phyloP scores from a whole-genome alignment of 306 rosid species.

The Ochetophila trinervis region DNA sequence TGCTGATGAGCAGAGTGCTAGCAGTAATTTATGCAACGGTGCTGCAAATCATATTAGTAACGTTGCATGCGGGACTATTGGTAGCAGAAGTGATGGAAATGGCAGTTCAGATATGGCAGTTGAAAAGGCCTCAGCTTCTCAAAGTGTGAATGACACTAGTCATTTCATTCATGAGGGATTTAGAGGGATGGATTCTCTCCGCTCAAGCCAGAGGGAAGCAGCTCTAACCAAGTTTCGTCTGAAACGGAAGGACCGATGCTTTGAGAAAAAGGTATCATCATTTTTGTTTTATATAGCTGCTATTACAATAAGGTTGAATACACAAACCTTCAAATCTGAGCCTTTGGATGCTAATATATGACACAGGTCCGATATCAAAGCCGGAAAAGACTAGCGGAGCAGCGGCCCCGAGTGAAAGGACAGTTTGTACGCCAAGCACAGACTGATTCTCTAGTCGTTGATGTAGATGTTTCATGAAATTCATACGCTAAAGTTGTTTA shows the following conservation, averaged over 20 bases:
- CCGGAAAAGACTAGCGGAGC: constrained; percentile 62
- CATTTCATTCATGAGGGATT: constrained; percentile 28
- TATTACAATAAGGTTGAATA: too few species aligned
- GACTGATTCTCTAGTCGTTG: constrained; percentile 25
- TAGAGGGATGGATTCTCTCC: constrained; percentile 35
- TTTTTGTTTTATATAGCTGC: too few species aligned
- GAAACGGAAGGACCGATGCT: constrained; percentile 73
- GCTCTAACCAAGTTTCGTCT: constrained; percentile 61
- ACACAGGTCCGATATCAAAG: constrained; percentile 62
- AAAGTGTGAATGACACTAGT: constrained; percentile 28
- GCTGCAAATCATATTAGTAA: constrained; percentile 24
- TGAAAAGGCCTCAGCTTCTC: constrained; percentile 28
- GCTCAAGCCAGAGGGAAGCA: constrained; percentile 63
- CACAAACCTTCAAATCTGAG: not conserved
- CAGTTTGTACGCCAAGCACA: constrained; percentile 57
- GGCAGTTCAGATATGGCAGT: constrained; percentile 22
- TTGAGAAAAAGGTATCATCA: constrained; percentile 57
- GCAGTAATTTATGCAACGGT: constrained; percentile 33
- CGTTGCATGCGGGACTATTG: constrained; percentile 35
- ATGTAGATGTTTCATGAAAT: constrained; percentile 33
- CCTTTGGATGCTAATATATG: not conserved
- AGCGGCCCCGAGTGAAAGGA: constrained; percentile 71
- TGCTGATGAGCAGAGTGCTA: constrained; percentile 31
- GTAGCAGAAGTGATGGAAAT: constrained; percentile 44
- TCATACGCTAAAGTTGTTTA: not conserved